A percentile compares a stretch with the other conserved stretches of the same genome.
These are phyloP conservation scores for Fusarium torulosum DNA, from an alignment of 2,329 filamentous ascomycete species.

Conservation along the genomic window DNA sequence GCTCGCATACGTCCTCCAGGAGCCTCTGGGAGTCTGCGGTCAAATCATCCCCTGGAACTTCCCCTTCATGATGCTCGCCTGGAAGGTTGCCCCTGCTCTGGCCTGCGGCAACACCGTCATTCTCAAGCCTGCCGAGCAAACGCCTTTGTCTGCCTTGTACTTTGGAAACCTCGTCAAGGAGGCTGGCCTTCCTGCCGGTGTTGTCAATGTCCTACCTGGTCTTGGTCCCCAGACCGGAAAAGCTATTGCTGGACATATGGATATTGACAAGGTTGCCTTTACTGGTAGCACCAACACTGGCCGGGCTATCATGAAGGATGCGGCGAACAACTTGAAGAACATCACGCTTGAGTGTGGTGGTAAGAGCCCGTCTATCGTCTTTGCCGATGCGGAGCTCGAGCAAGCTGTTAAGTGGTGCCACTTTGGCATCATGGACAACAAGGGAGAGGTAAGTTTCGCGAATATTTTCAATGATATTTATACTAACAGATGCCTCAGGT, in stretches of 20 bases:
- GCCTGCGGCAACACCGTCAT: slow-evolving; percentile 71
- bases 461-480: rapidly evolving
- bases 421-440: slow-evolving; percentile 63
- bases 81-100: slow-evolving; percentile 76
- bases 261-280: slow-evolving; percentile 77
- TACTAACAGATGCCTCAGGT: slow-evolving; percentile 54
- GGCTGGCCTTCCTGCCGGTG: slow-evolving; percentile 78
- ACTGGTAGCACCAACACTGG: slow-evolving; percentile 77
- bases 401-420: slow-evolving; percentile 67
- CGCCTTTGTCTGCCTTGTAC: slow-evolving; percentile 69
- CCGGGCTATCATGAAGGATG: slow-evolving; percentile 76
- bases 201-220: slow-evolving; percentile 78
- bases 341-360: slow-evolving; percentile 70
- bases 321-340: slow-evolving; percentile 69
- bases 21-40: slow-evolving; percentile 77
- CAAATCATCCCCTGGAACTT: slow-evolving; percentile 70
- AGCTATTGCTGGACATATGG: slow-evolving; percentile 71
- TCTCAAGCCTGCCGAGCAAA: slow-evolving; percentile 71
- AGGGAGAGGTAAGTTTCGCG: slow-evolving; percentile 62
- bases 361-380: slow-evolving; percentile 68
- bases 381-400: slow-evolving; percentile 70
- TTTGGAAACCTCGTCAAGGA: slow-evolving; percentile 74
- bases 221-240: slow-evolving; percentile 72
- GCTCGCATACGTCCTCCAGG: slow-evolving; percentile 75
- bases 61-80: slow-evolving; percentile 64